These are phyloP conservation scores for Ammopiptanthus mongolicus DNA, from an alignment of 306 rosid species.

Conservation along the genomic window DNA sequence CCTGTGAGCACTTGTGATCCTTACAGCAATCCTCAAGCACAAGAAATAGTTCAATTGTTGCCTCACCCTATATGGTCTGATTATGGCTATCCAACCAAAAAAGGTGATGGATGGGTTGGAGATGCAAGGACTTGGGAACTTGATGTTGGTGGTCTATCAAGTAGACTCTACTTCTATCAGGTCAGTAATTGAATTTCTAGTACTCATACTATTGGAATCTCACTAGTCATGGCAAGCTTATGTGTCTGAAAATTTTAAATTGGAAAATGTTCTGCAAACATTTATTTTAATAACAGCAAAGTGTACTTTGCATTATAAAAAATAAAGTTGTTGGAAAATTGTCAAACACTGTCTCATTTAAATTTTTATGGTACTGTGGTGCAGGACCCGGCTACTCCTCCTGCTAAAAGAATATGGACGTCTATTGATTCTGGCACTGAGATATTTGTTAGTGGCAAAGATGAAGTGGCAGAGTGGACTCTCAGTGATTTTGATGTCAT, in stretches of 20 bases:
- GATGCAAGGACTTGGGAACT: conserved; percentile 80
- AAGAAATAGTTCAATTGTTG: conserved; percentile 73
- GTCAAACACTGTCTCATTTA: too few species aligned
- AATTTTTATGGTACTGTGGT: background rate
- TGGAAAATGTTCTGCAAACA: too few species aligned
- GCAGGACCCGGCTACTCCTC: conserved; percentile 59
- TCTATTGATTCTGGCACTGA: conserved; percentile 74
- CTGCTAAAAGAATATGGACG: conserved; percentile 71
- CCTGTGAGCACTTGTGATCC: conserved; percentile 66
- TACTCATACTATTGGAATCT: conserved; percentile 14
- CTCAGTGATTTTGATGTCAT: conserved; percentile 58
- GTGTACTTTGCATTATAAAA: too few species aligned
- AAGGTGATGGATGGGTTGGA: conserved; percentile 76
- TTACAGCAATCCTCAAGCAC: conserved; percentile 83
- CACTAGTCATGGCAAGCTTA: background rate
- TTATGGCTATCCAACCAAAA: conserved; percentile 66
- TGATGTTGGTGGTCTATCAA: conserved; percentile 71
- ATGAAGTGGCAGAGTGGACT: conserved; percentile 79
- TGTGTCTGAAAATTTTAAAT: background rate
- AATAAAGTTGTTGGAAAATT: too few species aligned
- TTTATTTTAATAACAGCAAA: too few species aligned
- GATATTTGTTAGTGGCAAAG: conserved; percentile 57
- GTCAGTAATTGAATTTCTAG: conserved; percentile 8
- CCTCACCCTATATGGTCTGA: conserved; percentile 79
- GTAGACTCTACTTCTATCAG: conserved; percentile 69